These are phyloP conservation scores for Backusella circina DNA, from an alignment of 192 early-diverging fungal genomes.

Conservation along the genomic window DNA sequence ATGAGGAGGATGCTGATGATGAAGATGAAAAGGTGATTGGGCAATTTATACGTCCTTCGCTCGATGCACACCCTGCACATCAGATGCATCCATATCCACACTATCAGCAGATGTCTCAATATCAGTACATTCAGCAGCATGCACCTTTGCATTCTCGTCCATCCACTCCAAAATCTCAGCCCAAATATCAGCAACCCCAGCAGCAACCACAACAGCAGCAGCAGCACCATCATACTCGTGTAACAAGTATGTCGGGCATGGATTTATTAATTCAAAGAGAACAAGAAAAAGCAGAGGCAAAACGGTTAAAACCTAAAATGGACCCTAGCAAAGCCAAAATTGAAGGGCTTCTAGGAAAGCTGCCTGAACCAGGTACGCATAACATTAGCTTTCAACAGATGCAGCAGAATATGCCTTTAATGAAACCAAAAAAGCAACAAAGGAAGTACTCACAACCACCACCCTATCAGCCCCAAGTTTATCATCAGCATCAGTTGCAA, in stretches of 20 bases:
- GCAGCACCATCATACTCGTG: slow-evolving; percentile 14
- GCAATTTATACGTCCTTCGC: background rate
- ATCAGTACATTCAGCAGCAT: slow-evolving; percentile 9
- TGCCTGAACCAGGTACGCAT: slow-evolving; percentile 31
- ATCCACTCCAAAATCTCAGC: slow-evolving; percentile 1
- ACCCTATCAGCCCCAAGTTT: background rate
- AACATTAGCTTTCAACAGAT: slow-evolving; percentile 32
- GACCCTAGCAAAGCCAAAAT: slow-evolving; percentile 17
- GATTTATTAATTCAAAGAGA: slow-evolving; percentile 30
- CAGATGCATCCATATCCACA: slow-evolving; percentile 6
- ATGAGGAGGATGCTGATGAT: slow-evolving; percentile 1
- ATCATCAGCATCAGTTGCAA: background rate
- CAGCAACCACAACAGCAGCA: slow-evolving; percentile 19
- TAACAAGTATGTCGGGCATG: slow-evolving; percentile 28
- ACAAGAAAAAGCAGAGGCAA: slow-evolving; percentile 21
- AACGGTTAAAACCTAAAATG: slow-evolving; percentile 17
- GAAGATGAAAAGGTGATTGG: slow-evolving; percentile 16
- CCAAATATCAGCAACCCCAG: background rate
- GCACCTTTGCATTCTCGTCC: background rate
- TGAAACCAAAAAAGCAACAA: slow-evolving; percentile 1
- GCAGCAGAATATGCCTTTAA: slow-evolving; percentile 16
- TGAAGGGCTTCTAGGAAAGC: slow-evolving; percentile 27
- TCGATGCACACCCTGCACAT: slow-evolving; percentile 11
- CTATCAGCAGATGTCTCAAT: background rate
- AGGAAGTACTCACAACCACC: background rate